Evolutionary conservation across 2,329 filamentous ascomycete species (phyloP).

Genomic region (Helotiales sp.): DNA sequence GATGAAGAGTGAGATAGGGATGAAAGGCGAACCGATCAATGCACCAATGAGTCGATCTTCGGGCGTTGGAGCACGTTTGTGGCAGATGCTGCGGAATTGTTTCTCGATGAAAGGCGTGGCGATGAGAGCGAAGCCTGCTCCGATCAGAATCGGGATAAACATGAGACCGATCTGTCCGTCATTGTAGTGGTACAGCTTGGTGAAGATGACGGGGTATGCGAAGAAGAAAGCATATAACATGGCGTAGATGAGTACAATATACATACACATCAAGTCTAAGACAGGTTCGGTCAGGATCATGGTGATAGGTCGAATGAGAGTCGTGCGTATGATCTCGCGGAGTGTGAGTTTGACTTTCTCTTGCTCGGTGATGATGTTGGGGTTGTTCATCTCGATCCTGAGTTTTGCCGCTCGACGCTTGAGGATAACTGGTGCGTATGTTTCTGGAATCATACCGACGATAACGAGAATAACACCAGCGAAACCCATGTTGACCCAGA

Average conservation of each 20-base stretch:
- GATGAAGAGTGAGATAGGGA: constrained; percentile 14
- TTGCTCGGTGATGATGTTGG: constrained; percentile 44
- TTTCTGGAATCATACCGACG: constrained; percentile 39
- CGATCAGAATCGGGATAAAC: constrained; percentile 16
- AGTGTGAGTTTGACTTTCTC: constrained; percentile 35
- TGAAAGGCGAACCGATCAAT: constrained; percentile 10
- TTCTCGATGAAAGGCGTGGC: constrained; percentile 13
- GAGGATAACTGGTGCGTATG: constrained; percentile 45
- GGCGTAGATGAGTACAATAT: constrained; percentile 49
- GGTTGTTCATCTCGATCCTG: constrained; percentile 42
- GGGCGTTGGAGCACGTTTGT: neutral
- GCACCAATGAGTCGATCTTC: constrained; percentile 13
- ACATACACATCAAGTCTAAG: constrained; percentile 56
- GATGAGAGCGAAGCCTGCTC: constrained; percentile 3
- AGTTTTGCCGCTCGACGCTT: constrained; percentile 43
- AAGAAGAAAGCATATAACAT: constrained; percentile 47
- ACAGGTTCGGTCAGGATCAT: constrained; percentile 22
- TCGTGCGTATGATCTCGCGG: constrained; percentile 6
- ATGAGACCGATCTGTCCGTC: constrained; percentile 15
- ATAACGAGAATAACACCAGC: constrained; percentile 13
- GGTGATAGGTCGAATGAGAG: constrained; percentile 18
- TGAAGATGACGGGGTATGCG: constrained; percentile 4
- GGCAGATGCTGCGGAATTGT: neutral
- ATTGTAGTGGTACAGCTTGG: constrained; percentile 34
- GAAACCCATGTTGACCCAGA: constrained; percentile 52